Conservation (phyloP, 2,329 filamentous ascomycete genomes). For the Ceratocystis cubensis region DNA sequence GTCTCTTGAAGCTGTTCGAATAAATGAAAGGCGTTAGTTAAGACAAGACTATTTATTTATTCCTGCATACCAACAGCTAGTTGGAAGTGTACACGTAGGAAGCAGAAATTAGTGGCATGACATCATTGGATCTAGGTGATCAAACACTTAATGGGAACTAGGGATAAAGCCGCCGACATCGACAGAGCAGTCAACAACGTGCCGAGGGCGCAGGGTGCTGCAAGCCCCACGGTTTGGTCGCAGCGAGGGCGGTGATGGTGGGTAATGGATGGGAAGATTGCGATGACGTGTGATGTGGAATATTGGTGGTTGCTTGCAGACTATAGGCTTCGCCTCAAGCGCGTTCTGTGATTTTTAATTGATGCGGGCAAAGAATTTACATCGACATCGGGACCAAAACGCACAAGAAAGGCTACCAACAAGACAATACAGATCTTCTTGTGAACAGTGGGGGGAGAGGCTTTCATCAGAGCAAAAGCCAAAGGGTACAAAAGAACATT, state of each 20-base stretch:
- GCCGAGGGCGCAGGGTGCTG: background rate
- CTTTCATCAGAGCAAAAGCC: background rate
- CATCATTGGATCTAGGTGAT: slow-evolving; percentile 4
- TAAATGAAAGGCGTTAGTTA: background rate
- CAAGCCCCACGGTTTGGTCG: background rate
- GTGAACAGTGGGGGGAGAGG: too few species aligned
- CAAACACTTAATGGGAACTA: background rate
- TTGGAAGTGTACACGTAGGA: slow-evolving; percentile 7
- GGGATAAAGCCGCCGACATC: slow-evolving; percentile 9
- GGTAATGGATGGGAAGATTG: background rate
- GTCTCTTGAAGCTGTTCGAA: background rate
- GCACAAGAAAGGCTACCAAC: too few species aligned
- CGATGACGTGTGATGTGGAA: too few species aligned
- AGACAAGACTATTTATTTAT: too few species aligned
- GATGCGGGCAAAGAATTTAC: too few species aligned
- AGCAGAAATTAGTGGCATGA: slow-evolving; percentile 6
- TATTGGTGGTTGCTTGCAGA: too few species aligned
- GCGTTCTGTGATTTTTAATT: too few species aligned
- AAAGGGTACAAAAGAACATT: background rate
- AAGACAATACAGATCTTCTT: too few species aligned
- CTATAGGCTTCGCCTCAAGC: too few species aligned
- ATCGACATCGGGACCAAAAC: background rate
- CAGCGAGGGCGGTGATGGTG: background rate
- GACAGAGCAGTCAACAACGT: background rate
- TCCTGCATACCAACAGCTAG: too few species aligned